Conservation (phyloP, 1,284 basidiomycete genomes). For the Malassezia dermatis region DNA sequence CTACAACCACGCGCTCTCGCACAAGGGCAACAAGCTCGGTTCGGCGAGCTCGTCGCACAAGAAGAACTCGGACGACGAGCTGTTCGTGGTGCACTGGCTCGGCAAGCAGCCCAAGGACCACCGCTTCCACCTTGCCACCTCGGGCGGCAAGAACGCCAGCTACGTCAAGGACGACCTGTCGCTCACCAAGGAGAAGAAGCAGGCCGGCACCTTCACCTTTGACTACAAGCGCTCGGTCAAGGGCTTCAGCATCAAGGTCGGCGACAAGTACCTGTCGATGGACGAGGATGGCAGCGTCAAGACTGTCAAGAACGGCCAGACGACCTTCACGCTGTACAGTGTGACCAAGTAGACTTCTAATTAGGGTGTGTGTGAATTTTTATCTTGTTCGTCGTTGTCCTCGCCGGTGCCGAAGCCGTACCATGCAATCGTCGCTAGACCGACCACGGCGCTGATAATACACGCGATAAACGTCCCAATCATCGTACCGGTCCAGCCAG, state of each 20-base stretch:
- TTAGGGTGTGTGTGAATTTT: not conserved
- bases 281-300: slow-evolving; percentile 3
- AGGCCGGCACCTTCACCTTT: slow-evolving; percentile 11
- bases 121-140: slow-evolving; percentile 10
- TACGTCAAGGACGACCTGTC: slow-evolving; percentile 7
- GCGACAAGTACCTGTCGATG: slow-evolving; percentile 2
- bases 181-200: not conserved
- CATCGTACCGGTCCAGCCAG: slow-evolving; percentile 23
- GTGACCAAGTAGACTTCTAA: slow-evolving; percentile 1
- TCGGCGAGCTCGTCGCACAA: not conserved
- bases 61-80: slow-evolving; percentile 5
- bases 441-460: slow-evolving; percentile 67
- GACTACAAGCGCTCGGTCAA: slow-evolving; percentile 2
- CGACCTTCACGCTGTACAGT: slow-evolving; percentile 10
- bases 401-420: slow-evolving; percentile 50
- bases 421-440: slow-evolving; percentile 69
- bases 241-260: not conserved
- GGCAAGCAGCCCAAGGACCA: slow-evolving; percentile 12
- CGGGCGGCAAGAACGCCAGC: not conserved
- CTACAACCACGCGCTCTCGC: slow-evolving; percentile 15
- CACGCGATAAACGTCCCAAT: slow-evolving; percentile 75
- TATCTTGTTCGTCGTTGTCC: slow-evolving; percentile 14
- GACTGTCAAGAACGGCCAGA: not conserved
- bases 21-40: slow-evolving; percentile 1
- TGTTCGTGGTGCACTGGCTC: slow-evolving; percentile 14